Evolutionary conservation across 306 rosid genomes (phyloP), one percentile per base, ranked within the genome.

Genomic region (Lagenaria siceraria): DNA sequence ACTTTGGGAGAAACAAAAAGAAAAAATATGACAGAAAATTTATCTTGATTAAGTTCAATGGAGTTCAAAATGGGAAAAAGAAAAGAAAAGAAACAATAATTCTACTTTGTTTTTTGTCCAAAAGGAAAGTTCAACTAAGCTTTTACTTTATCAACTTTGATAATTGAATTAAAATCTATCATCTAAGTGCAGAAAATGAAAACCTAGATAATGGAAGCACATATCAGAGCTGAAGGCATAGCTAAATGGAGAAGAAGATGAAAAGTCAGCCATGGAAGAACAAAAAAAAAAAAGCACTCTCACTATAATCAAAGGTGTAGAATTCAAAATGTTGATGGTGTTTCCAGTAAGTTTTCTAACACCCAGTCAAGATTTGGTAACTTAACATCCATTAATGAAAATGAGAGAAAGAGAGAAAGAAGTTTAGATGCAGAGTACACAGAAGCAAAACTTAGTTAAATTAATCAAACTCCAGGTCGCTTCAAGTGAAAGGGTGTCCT

Each of bases 171-270:
- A 71, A 71, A 24, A 48, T 27, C 21, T 24, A 25, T 33, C 76
- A 48, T 13, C 54, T 27, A 49, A 71, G 3, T 13, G 22, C 75
- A 48, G 54, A 69, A 69, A 49, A 24, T 43, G 56, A 69, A 43
- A 46, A 21, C 43, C 43, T 17, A 46, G 38, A 70, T 70, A 15
- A 46, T 70, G 58, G 13, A 14, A 40, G 76, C 36, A 22, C 58
- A 25, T 46, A 46, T 25, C 40, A 22, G 54, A 35, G 49, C 49
- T 64, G 17, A 65, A 38, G 51, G 12, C 55, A 69, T 8, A 10
- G 75, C 55, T 21, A 69, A 69, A 24, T 42, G 55, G 75, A 43
- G 75, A 43, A 69, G 52, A 68, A 69, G 75, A 71, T 46, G 40
- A 8, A 48, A 48, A 48, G 22, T 71, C 76, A 42, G 59, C 15